A percentile compares a stretch with the other conserved stretches of the same genome.
phyloP scores from a whole-genome alignment of 208 protist species.

The Trypanosoma rangeli region DNA sequence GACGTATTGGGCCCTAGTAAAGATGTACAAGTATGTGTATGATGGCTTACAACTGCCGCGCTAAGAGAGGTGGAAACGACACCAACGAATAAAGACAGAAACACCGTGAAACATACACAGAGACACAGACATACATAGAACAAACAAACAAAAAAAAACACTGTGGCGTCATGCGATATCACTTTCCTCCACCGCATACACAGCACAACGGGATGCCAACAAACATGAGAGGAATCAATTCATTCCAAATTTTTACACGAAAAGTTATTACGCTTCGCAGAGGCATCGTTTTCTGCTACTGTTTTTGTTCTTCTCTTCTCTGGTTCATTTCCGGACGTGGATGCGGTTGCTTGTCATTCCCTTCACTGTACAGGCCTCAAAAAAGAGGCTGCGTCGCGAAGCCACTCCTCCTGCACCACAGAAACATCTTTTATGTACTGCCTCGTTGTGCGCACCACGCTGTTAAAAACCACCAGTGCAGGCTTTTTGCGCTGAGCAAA shows the following conservation, averaged over 20 bases:
- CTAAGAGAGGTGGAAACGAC: too few relatives aligned
- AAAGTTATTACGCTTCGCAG: background rate
- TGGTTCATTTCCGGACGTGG: background rate
- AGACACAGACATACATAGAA: background rate
- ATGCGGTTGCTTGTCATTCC: background rate
- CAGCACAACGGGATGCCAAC: background rate
- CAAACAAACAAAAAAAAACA: background rate
- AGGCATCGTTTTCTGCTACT: background rate
- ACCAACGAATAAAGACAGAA: too few relatives aligned
- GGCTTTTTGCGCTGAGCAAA: conserved; percentile 84
- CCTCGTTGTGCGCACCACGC: conserved; percentile 86
- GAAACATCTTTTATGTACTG: conserved; percentile 91
- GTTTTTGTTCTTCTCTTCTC: background rate
- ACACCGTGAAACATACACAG: background rate
- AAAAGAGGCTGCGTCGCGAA: conserved; percentile 75
- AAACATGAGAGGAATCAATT: background rate
- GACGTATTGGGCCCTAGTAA: background rate
- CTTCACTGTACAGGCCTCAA: conserved; percentile 46
- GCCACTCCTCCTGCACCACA: conserved; percentile 88
- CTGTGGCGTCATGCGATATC: background rate
- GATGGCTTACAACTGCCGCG: background rate
- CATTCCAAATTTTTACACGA: conserved; percentile 5
- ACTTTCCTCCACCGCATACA: background rate
- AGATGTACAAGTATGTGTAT: background rate
- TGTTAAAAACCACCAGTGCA: conserved; percentile 85